These are phyloP conservation scores for Yamadazyma kanchanaburiensis DNA, from an alignment of 1,139 yeast genomes.

Conservation along the genomic window DNA sequence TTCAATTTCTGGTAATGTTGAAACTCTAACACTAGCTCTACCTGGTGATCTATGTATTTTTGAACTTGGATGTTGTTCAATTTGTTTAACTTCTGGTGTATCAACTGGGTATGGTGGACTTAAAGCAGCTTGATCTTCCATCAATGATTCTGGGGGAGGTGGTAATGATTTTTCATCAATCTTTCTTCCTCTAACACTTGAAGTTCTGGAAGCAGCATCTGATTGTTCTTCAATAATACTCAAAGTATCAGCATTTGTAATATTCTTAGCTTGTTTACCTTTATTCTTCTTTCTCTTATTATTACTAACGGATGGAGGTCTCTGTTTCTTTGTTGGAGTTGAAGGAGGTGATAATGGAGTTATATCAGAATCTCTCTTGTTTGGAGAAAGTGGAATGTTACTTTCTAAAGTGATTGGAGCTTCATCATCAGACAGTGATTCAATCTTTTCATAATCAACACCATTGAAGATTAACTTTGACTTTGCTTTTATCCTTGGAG, in stretches of 20 bases:
- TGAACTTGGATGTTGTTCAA: neutral
- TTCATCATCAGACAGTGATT: slow-evolving; percentile 23
- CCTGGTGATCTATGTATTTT: slow-evolving; percentile 6
- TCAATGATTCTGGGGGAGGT: slow-evolving; percentile 11
- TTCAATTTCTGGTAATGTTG: slow-evolving; percentile 3
- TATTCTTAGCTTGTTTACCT: slow-evolving; percentile 13
- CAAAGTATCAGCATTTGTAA: slow-evolving; percentile 28
- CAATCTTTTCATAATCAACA: slow-evolving; percentile 33
- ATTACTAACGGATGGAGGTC: slow-evolving; percentile 20
- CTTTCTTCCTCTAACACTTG: slow-evolving; percentile 20
- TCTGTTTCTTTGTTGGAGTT: slow-evolving; percentile 13
- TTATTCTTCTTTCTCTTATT: slow-evolving; percentile 20
- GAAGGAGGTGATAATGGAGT: slow-evolving; percentile 16
- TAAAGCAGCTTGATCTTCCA: slow-evolving; percentile 1
- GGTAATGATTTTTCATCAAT: slow-evolving; percentile 11
- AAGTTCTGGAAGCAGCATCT: slow-evolving; percentile 24
- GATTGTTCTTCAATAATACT: slow-evolving; percentile 45
- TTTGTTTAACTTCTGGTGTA: neutral
- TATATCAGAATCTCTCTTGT: slow-evolving; percentile 3
- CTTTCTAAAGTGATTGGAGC: slow-evolving; percentile 2
- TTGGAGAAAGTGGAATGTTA: slow-evolving; percentile 1
- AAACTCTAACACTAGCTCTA: slow-evolving; percentile 5
- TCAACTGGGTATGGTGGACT: neutral
- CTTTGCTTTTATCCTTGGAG: slow-evolving; percentile 13
- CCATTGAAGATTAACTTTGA: slow-evolving; percentile 36